Evolutionary conservation across 768 basidiomycete species (phyloP).

Genomic region (Suillus discolor): DNA sequence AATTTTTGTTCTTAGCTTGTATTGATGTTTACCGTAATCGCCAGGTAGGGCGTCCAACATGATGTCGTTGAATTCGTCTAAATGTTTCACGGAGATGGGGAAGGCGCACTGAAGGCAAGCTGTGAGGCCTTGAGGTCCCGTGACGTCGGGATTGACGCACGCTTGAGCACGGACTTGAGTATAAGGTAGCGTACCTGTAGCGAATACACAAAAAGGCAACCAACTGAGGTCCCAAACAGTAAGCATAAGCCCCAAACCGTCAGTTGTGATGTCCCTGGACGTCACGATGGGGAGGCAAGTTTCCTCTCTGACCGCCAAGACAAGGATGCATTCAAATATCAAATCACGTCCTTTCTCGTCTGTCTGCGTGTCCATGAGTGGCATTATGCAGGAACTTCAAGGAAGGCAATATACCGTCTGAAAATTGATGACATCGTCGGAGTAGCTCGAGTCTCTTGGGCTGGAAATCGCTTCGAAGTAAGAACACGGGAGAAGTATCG

Average conservation of each 20-base stretch:
- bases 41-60: too few species aligned
- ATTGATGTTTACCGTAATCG: too few species aligned
- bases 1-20: too few species aligned
- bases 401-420: constrained; percentile 66
- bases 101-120: too few species aligned
- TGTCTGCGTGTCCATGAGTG: constrained; percentile 38
- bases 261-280: neutral
- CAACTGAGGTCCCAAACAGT: neutral
- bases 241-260: neutral
- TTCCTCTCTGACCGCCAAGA: constrained; percentile 45
- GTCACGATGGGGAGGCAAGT: constrained; percentile 43
- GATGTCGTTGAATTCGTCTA: too few species aligned
- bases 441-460: constrained; percentile 48
- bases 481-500: constrained; percentile 76
- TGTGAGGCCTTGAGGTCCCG: too few species aligned
- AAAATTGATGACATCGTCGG: constrained; percentile 66
- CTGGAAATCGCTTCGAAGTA: constrained; percentile 51
- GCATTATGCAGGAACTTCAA: constrained; percentile 51
- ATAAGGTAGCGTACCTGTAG: constrained; percentile 94
- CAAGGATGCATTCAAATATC: constrained; percentile 57
- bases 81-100: too few species aligned
- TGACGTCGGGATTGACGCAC: too few species aligned
- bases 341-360: constrained; percentile 30
- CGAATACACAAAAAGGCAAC: constrained; percentile 56
- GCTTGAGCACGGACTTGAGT: constrained; percentile 48